Base-by-base conservation (phyloP, 2,329 filamentous ascomycete species). In the Calonectria montana region DNA sequence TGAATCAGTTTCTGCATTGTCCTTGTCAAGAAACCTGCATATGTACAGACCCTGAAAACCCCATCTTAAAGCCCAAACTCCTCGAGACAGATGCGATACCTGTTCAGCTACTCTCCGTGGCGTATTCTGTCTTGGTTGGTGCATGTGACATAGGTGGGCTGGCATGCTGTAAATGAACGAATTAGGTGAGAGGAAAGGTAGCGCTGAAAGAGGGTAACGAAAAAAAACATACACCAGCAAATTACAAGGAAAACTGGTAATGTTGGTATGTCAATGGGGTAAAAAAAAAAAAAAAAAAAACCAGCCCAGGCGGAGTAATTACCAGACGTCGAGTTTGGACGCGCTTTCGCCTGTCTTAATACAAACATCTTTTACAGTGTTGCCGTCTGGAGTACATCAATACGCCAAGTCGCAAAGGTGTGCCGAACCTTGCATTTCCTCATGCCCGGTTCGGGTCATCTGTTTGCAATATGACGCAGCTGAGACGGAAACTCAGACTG, bases 321-420 rank as follows among this genome's bases (percentile, higher is more conserved):
- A 10, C 10, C 10, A 12, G 10, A 8, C 31, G 3, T 41, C 18
- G 4, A 5, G 6, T 41, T 41, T 41, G 16, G 18, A 35, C 29
- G 29, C 13, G 29, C 31, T 35, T 27, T 15, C 53, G 23, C 25
- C 25, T 16, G 21, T 15, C 31, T 23, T 10, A 8, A 7, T 15
- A 35, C 31, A 31, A 2, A 16, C 6, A 21, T 27, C 5, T 35
- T 39, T 35, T 37, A 12, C 18, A 39, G 31, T 25, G 31, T 39
- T 12, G 10, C 31, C 16, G 18, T 39, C 37, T 18, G 15, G n/a
- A 16, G 41, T 21, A 43, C 35, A 13, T 35, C 47, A 18, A 62
- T 39, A 47, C 21, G 48, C 67, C 61, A 69, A 64, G 67, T 23
- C 61, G 67, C 67, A 13, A 69, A 61, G 15, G 9, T 47, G 41